phyloP scores from a whole-genome alignment of 2,329 filamentous ascomycete genomes.

The Aschersonia sp. region DNA sequence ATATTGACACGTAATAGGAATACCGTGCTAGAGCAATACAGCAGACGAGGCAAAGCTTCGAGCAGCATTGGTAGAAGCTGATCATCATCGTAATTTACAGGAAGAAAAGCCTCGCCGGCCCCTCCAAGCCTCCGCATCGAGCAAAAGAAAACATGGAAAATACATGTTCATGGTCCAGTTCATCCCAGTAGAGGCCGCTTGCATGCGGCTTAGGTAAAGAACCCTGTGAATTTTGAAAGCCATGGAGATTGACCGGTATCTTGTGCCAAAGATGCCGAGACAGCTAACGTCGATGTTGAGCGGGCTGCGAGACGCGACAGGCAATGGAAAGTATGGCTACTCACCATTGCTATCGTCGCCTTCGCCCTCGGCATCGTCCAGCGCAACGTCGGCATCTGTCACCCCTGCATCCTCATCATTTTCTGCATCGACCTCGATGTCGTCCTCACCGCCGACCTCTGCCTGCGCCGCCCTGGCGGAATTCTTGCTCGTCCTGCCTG shows the following conservation, averaged over 20 bases:
- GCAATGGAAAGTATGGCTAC: conserved; percentile 4
- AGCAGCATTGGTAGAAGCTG: no score
- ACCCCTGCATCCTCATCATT: conserved; percentile 12
- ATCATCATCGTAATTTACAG: no score
- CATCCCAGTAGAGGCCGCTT: background rate
- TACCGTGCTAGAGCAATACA: no score
- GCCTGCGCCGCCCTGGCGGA: conserved; percentile 1
- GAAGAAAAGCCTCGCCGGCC: no score
- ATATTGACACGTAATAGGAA: no score
- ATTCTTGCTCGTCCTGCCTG: background rate
- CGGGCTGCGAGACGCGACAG: background rate
- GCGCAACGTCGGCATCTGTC: conserved; percentile 3
- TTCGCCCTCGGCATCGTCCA: conserved; percentile 9
- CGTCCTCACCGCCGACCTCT: background rate
- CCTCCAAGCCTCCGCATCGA: no score
- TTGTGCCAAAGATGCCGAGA: background rate
- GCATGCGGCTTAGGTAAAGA: background rate
- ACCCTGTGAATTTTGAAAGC: conserved; percentile 3
- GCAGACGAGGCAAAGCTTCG: no score
- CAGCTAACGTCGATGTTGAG: conserved; percentile 1
- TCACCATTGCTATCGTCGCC: conserved; percentile 7
- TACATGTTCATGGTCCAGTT: background rate
- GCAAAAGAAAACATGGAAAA: background rate
- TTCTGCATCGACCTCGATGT: background rate
- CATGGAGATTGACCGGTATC: conserved; percentile 1